Percentiles rank a stretch among this genome's conserved stretches.
Evolutionary conservation across 2,329 filamentous ascomycete genomes (phyloP).

Genomic region (Purpureocillium lavendulum): DNA sequence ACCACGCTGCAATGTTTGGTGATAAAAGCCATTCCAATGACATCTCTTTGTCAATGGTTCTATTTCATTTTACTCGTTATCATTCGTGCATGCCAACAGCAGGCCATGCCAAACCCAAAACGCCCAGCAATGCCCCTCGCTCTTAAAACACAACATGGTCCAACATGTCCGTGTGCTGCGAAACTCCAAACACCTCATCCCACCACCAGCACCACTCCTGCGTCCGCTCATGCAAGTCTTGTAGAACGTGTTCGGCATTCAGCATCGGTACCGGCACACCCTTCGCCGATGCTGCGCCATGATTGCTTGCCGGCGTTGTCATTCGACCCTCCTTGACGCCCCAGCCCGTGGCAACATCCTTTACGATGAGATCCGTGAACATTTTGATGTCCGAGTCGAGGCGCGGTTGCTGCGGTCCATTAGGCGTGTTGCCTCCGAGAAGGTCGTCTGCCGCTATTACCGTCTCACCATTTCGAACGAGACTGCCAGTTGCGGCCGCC

Average conservation of each 20-base stretch:
- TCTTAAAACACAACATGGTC: conserved; percentile 16
- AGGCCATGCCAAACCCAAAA: neutral
- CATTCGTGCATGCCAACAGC: too few relatives aligned
- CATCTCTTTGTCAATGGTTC: too few relatives aligned
- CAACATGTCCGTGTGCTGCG: neutral
- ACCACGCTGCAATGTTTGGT: too few relatives aligned
- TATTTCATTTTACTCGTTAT: too few relatives aligned
- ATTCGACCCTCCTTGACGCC: conserved; percentile 21
- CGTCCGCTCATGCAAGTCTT: conserved; percentile 20
- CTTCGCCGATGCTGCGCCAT: conserved; percentile 21
- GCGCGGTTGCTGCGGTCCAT: neutral
- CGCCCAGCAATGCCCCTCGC: neutral
- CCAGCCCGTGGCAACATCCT: conserved; percentile 39
- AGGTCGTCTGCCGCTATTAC: conserved; percentile 12
- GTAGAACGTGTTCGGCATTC: conserved; percentile 19
- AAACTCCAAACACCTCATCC: conserved; percentile 9
- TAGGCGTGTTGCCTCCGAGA: conserved; percentile 11
- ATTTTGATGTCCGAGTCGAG: conserved; percentile 22
- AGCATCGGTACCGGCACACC: conserved; percentile 24
- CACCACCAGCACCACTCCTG: conserved; percentile 26
- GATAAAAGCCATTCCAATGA: too few relatives aligned
- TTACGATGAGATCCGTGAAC: conserved; percentile 33
- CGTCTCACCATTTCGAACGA: conserved; percentile 9
- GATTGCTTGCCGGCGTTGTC: conserved; percentile 23
- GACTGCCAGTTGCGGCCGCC: conserved; percentile 10